Evolutionary conservation across 2,329 filamentous ascomycete species (phyloP).

Genomic region (Aspergillus sp.): DNA sequence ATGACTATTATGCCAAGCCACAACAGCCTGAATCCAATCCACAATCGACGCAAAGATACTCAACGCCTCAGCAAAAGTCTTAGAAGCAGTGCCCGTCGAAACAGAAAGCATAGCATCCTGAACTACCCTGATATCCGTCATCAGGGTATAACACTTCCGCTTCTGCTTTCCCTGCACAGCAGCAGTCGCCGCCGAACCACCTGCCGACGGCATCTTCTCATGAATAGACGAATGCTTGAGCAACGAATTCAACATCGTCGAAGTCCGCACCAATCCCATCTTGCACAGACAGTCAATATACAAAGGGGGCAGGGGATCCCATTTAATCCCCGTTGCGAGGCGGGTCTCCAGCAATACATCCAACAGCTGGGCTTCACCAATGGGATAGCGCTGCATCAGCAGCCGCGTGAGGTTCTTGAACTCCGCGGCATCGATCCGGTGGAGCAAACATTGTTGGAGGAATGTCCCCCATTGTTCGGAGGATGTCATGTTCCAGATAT

Average conservation of each 20-base stretch:
- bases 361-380: constrained; percentile 36
- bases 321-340: constrained; percentile 35
- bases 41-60: constrained; percentile 36
- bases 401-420: constrained; percentile 42
- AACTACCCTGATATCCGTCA: constrained; percentile 46
- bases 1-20: constrained; percentile 36
- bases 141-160: constrained; percentile 34
- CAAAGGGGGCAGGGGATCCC: constrained; percentile 46
- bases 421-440: constrained; percentile 40
- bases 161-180: constrained; percentile 14
- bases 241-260: constrained; percentile 36
- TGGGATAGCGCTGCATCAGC: constrained; percentile 33
- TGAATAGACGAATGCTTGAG: constrained; percentile 41
- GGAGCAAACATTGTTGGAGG: constrained; percentile 39
- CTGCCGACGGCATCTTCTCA: constrained; percentile 15
- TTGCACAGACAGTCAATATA: constrained; percentile 44
- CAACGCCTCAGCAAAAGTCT: constrained; percentile 32
- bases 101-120: constrained; percentile 45
- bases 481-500: constrained; percentile 27
- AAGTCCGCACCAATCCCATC: constrained; percentile 34
- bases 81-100: constrained; percentile 37
- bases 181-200: constrained; percentile 2
- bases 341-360: constrained; percentile 40
- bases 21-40: constrained; percentile 44
- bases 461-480: constrained; percentile 42